These are phyloP conservation scores for Gentiana straminea DNA, from an alignment of 257 asterid genomes.

Conservation along the genomic window DNA sequence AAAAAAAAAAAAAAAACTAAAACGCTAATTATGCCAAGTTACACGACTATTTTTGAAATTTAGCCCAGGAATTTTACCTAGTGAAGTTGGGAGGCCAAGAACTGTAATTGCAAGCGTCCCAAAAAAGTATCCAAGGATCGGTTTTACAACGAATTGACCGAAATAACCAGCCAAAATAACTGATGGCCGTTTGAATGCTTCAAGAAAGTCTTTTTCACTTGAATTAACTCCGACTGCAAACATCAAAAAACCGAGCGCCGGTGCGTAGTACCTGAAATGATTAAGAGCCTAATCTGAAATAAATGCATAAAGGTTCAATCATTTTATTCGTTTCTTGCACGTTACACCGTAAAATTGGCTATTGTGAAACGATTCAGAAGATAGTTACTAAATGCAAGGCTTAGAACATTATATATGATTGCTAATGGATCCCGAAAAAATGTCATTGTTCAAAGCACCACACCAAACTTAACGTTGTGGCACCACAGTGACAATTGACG, in stretches of 20 bases:
- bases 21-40: too few relatives aligned
- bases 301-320: neutral
- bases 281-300: conserved; percentile 5
- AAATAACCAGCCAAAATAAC: conserved; percentile 65
- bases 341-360: too few relatives aligned
- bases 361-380: too few relatives aligned
- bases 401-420: too few relatives aligned
- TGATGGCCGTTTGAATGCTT: conserved; percentile 74
- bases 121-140: conserved; percentile 74
- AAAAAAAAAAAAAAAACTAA: neutral
- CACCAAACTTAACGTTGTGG: too few relatives aligned
- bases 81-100: conserved; percentile 71
- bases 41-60: neutral
- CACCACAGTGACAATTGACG: too few relatives aligned
- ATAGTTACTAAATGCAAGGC: too few relatives aligned
- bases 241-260: conserved; percentile 95
- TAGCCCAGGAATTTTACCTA: conserved; percentile 31
- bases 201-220: conserved; percentile 81
- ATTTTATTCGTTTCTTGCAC: neutral
- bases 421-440: too few relatives aligned
- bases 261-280: conserved; percentile 76
- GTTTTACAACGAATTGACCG: conserved; percentile 84
- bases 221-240: conserved; percentile 98
- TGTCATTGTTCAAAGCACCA: too few relatives aligned
- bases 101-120: conserved; percentile 56